Percentiles rank a stretch among this genome's conserved stretches.
These are phyloP conservation scores for Xylaria multiplex DNA, from an alignment of 2,329 filamentous ascomycete genomes.

Conservation along the genomic window DNA sequence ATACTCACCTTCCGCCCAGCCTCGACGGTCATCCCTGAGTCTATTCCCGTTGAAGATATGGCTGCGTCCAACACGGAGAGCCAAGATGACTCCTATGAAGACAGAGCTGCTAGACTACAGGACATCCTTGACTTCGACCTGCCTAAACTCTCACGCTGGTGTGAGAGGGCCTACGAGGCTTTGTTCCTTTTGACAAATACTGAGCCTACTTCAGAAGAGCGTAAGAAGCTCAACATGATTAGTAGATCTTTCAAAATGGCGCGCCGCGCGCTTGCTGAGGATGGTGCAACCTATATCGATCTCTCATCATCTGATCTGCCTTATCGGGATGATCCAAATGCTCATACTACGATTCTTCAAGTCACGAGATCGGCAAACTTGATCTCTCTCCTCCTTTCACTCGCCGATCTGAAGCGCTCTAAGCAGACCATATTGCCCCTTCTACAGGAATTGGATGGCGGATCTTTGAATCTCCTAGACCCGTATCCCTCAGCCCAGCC, in stretches of 20 bases:
- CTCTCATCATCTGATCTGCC: slow-evolving; percentile 32
- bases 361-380: slow-evolving; percentile 42
- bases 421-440: slow-evolving; percentile 29
- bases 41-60: slow-evolving; percentile 5
- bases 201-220: slow-evolving; percentile 32
- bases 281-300: slow-evolving; percentile 36
- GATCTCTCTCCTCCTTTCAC: slow-evolving; percentile 41
- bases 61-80: slow-evolving; percentile 24
- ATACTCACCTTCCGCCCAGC: slow-evolving; percentile 30
- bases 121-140: slow-evolving; percentile 46
- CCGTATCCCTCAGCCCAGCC: slow-evolving; percentile 2
- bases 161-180: slow-evolving; percentile 35
- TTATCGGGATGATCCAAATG: slow-evolving; percentile 32
- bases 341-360: slow-evolving; percentile 30
- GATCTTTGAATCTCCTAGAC: slow-evolving; percentile 40
- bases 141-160: slow-evolving; percentile 43
- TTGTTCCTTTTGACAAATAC: slow-evolving; percentile 33
- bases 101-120: slow-evolving; percentile 39
- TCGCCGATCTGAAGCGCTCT: slow-evolving; percentile 34
- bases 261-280: slow-evolving; percentile 36
- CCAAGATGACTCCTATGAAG: slow-evolving; percentile 36
- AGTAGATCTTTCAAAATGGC: slow-evolving; percentile 38
- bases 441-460: slow-evolving; percentile 41
- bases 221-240: slow-evolving; percentile 31
- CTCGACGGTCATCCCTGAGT: slow-evolving; percentile 14